A percentile compares a stretch with the other conserved stretches of the same genome.
Conservation (phyloP, 2,329 filamentous ascomycete species). For the Fusarium irregulare region DNA sequence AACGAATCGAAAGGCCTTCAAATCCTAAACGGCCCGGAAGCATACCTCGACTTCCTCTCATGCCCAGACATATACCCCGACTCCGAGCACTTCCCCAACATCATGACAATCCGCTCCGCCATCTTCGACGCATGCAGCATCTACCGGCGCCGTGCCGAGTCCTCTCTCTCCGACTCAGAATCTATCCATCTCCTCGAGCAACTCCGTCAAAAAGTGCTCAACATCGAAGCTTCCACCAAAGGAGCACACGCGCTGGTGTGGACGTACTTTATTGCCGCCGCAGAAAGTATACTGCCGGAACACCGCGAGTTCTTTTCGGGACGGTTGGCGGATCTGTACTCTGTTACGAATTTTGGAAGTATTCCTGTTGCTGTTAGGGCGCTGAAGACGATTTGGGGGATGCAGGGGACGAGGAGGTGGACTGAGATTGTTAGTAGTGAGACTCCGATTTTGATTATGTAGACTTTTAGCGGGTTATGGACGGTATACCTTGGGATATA, state of each 20-base stretch:
- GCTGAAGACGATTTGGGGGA: constrained; percentile 51
- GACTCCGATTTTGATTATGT: constrained; percentile 48
- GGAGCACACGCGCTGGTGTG: constrained; percentile 55
- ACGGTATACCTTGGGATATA: neutral
- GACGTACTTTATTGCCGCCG: constrained; percentile 55
- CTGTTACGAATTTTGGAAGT: constrained; percentile 52
- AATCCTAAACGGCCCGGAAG: constrained; percentile 34
- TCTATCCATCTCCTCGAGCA: constrained; percentile 48
- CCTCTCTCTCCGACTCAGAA: constrained; percentile 28
- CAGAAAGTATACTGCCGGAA: constrained; percentile 51
- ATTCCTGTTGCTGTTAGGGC: constrained; percentile 52
- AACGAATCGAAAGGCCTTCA: constrained; percentile 45
- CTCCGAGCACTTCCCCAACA: constrained; percentile 36
- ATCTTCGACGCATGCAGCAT: constrained; percentile 46
- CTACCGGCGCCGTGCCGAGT: constrained; percentile 44
- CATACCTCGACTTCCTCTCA: constrained; percentile 47
- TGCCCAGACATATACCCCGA: constrained; percentile 36
- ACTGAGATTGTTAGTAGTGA: constrained; percentile 47
- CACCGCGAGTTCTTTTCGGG: constrained; percentile 52
- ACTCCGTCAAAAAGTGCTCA: constrained; percentile 47
- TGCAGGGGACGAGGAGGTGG: constrained; percentile 42
- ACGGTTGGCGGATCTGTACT: constrained; percentile 47
- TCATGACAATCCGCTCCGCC: constrained; percentile 38
- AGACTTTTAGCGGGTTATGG: neutral
- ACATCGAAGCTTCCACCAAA: constrained; percentile 44